Evolutionary conservation across 2,329 filamentous ascomycete genomes (phyloP).

Genomic region (Nigrospora oryzae): DNA sequence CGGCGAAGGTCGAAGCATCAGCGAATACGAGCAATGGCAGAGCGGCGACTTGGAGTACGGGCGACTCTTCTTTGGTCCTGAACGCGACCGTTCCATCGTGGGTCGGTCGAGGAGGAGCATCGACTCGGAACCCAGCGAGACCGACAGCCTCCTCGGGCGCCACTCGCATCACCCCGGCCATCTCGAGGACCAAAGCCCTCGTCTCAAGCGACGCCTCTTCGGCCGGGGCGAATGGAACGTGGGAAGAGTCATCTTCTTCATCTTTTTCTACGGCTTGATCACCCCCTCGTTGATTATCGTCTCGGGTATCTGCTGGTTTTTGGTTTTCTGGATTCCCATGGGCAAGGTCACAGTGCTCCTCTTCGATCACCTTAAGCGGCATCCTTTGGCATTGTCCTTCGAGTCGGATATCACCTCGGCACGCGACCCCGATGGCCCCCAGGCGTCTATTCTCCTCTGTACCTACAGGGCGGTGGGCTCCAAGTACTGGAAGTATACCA

Average conservation of each 20-base stretch:
- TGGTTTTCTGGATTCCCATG: constrained; percentile 98
- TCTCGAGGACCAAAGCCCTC: constrained; percentile 27
- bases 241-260: constrained; percentile 89
- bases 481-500: constrained; percentile 98
- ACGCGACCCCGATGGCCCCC: constrained; percentile 60
- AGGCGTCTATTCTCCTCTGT: constrained; percentile 84
- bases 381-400: constrained; percentile 88
- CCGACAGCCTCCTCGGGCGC: constrained; percentile 74
- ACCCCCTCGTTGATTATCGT: constrained; percentile 80
- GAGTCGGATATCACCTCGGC: constrained; percentile 75
- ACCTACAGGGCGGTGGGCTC: constrained; percentile 91
- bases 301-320: constrained; percentile 84
- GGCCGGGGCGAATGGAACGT: constrained; percentile 94
- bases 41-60: constrained; percentile 94
- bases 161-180: constrained; percentile 59
- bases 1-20: constrained; percentile 92
- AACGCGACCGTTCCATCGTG: constrained; percentile 67
- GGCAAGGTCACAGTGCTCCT: constrained; percentile 87
- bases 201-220: constrained; percentile 77
- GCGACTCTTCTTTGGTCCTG: constrained; percentile 88
- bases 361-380: constrained; percentile 83
- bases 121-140: constrained; percentile 77
- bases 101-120: constrained; percentile 82
- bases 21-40: constrained; percentile 98
- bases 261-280: constrained; percentile 91